These are phyloP conservation scores for Nannochloropsis gaditana DNA, from an alignment of 108 stramenopile genomes.

Conservation along the genomic window DNA sequence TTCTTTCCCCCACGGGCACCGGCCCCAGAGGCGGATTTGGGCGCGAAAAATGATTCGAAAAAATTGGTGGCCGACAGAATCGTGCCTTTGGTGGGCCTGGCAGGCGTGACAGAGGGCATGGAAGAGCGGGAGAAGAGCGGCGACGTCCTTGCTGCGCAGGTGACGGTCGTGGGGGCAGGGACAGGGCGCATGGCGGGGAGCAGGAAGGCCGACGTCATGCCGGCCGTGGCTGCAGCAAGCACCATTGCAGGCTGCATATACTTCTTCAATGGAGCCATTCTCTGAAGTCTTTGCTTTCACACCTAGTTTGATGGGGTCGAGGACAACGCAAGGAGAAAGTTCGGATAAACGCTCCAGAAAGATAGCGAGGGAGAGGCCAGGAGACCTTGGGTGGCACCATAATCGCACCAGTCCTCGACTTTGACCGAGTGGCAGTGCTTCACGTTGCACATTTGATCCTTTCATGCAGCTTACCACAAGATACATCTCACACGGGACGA, in stretches of 20 bases:
- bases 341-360: not conserved
- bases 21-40: not conserved
- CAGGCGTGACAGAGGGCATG: not conserved
- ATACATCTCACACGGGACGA: not conserved
- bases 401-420: not conserved
- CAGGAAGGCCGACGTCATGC: not conserved
- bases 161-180: not conserved
- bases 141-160: not conserved
- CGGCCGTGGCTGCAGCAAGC: not conserved
- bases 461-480: not conserved
- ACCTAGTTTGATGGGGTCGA: not conserved
- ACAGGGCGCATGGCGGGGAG: not conserved
- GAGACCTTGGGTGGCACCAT: not conserved
- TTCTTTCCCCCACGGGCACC: constrained; percentile 59
- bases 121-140: constrained; percentile 8
- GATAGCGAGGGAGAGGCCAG: not conserved
- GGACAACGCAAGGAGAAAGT: not conserved
- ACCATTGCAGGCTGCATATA: not conserved
- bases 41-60: not conserved
- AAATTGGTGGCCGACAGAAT: not conserved
- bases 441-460: not conserved
- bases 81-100: not conserved
- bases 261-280: not conserved
- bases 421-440: not conserved
- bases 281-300: not conserved